These are phyloP conservation scores for Penicillium crystallinum DNA, from an alignment of 495 filamentous ascomycete genomes.

Conservation along the genomic window DNA sequence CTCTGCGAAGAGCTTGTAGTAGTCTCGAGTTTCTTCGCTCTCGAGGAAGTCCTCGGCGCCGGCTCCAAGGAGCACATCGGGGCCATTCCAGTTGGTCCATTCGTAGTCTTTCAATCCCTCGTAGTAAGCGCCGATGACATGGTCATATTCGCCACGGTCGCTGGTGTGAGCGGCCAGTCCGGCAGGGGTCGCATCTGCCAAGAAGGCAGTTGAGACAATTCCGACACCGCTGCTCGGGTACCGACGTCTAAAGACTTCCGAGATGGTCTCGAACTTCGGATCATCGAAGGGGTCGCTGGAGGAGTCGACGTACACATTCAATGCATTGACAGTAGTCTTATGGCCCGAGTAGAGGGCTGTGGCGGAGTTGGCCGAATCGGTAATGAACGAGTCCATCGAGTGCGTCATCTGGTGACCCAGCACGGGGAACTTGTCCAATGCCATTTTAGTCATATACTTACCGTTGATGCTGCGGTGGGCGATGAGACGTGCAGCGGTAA, in stretches of 20 bases:
- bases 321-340: constrained; percentile 67
- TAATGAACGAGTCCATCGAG: constrained; percentile 71
- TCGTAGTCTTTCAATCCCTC: constrained; percentile 56
- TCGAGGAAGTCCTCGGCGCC: constrained; percentile 66
- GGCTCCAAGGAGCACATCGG: constrained; percentile 68
- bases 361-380: constrained; percentile 71
- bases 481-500: constrained; percentile 64
- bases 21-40: constrained; percentile 46
- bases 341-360: constrained; percentile 70
- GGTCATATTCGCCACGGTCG: constrained; percentile 54
- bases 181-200: constrained; percentile 69
- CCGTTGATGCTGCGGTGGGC: constrained; percentile 72
- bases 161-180: constrained; percentile 63
- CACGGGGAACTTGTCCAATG: constrained; percentile 67
- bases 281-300: constrained; percentile 62
- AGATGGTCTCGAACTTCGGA: constrained; percentile 73
- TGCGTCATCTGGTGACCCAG: constrained; percentile 68
- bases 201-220: constrained; percentile 62
- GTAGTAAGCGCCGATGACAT: constrained; percentile 57
- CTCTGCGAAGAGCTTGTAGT: constrained; percentile 60
- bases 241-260: constrained; percentile 62
- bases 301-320: constrained; percentile 68
- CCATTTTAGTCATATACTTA: constrained; percentile 61
- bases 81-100: constrained; percentile 61
- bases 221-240: constrained; percentile 47